A percentile compares a stretch with the other conserved stretches of the same genome.
Evolutionary conservation across 2,329 filamentous ascomycete species (phyloP).

Genomic region (Colletotrichum lupini): DNA sequence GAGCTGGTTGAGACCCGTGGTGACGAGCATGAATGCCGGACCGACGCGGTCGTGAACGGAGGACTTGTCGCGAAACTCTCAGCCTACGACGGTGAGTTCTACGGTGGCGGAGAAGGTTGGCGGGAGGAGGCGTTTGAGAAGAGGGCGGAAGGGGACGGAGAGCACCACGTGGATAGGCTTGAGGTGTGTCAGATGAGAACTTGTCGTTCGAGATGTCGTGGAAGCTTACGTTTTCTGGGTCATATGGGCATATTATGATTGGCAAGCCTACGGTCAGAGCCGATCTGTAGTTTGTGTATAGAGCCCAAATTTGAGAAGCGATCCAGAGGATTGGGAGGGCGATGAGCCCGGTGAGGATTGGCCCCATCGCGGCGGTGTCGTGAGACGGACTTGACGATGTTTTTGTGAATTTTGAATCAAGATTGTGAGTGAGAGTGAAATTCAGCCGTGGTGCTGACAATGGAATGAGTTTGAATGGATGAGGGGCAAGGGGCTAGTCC

Average conservation of each 20-base stretch:
- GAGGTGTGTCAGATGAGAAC: neutral
- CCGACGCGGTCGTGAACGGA: constrained; percentile 42
- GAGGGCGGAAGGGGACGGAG: constrained; percentile 37
- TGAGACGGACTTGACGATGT: too few species aligned
- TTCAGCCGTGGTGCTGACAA: too few species aligned
- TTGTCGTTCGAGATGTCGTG: too few species aligned
- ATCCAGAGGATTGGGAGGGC: neutral
- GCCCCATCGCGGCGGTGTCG: neutral
- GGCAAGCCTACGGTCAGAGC: neutral
- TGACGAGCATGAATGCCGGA: constrained; percentile 46
- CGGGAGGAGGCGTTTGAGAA: constrained; percentile 41
- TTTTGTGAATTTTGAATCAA: too few species aligned
- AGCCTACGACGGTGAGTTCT: constrained; percentile 43
- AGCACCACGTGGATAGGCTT: constrained; percentile 33
- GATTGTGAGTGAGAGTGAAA: neutral
- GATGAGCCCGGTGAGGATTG: neutral
- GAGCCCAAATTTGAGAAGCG: constrained; percentile 21
- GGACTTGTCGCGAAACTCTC: constrained; percentile 45
- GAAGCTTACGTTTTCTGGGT: neutral
- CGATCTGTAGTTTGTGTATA: neutral
- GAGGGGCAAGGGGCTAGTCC: too few species aligned
- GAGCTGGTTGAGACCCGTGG: constrained; percentile 35
- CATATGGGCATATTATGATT: neutral
- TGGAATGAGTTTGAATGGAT: too few species aligned
- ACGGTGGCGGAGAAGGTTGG: constrained; percentile 39